A percentile compares a stretch with the other conserved stretches of the same genome.
Conservation (phyloP, 805 yeast genomes). For the Nakazawaea holstii region DNA sequence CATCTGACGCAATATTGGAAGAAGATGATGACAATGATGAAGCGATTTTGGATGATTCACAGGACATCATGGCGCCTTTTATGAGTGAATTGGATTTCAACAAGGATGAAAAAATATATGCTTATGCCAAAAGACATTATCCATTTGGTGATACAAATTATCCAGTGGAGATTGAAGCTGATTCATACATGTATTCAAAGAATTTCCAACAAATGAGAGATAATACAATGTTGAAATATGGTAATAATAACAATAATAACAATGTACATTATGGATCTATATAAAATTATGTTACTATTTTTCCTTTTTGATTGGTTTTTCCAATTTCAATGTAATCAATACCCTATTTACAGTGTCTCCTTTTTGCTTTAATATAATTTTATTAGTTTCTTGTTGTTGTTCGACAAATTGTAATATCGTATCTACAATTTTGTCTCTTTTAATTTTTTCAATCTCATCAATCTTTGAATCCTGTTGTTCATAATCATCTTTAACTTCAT, state of each 20-base stretch:
- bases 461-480: not conserved
- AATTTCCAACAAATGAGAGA: constrained; percentile 3
- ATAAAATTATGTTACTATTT: not conserved
- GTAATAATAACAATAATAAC: not conserved
- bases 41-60: not conserved
- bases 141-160: constrained; percentile 35
- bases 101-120: constrained; percentile 29
- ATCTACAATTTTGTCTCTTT: constrained; percentile 7
- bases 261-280: constrained; percentile 2
- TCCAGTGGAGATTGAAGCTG: constrained; percentile 26
- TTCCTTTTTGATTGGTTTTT: not conserved
- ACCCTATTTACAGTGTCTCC: not conserved
- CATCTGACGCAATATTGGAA: not conserved
- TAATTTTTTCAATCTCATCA: constrained; percentile 6
- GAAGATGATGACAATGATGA: not conserved
- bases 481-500: not conserved
- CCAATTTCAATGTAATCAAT: not conserved
- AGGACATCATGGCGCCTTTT: not conserved
- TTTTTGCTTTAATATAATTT: not conserved
- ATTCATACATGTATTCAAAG: constrained; percentile 9
- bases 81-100: constrained; percentile 23
- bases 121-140: constrained; percentile 25
- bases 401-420: not conserved
- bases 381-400: not conserved
- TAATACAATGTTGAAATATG: not conserved